Evolutionary conservation across 2,329 filamentous ascomycete genomes (phyloP).

Genomic region (Geoglossum cookeanum): DNA sequence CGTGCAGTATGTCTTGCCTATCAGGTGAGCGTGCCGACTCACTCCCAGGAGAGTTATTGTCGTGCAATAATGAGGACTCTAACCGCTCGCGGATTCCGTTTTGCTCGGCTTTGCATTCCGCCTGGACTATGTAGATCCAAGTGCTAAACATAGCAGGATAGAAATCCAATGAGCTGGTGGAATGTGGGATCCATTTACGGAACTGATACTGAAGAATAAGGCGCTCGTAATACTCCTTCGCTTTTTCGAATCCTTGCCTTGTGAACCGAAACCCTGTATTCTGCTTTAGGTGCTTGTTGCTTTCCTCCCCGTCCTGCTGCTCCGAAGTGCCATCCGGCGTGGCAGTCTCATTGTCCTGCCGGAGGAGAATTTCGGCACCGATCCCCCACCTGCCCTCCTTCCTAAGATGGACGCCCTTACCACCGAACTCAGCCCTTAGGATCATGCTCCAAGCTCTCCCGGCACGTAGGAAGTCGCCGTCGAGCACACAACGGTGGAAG

Average conservation of each 20-base stretch:
- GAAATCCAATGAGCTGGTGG: slow-evolving; percentile 52
- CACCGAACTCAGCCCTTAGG: slow-evolving; percentile 38
- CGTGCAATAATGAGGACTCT: neutral
- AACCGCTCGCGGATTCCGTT: slow-evolving; percentile 19
- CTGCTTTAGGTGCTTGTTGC: neutral
- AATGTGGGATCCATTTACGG: slow-evolving; percentile 37
- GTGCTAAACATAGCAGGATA: slow-evolving; percentile 64
- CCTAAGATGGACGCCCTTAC: slow-evolving; percentile 46
- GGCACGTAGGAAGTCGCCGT: slow-evolving; percentile 52
- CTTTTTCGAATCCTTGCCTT: slow-evolving; percentile 29
- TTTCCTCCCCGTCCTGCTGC: slow-evolving; percentile 1
- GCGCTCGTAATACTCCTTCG: slow-evolving; percentile 53
- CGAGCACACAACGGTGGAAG: slow-evolving; percentile 51
- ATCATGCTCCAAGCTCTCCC: slow-evolving; percentile 58
- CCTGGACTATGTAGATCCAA: slow-evolving; percentile 58
- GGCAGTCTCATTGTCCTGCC: slow-evolving; percentile 21
- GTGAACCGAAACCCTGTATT: slow-evolving; percentile 19
- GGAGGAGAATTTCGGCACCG: slow-evolving; percentile 67
- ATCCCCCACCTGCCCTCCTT: slow-evolving; percentile 58
- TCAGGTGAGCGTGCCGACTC: slow-evolving; percentile 1
- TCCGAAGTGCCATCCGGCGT: slow-evolving; percentile 4
- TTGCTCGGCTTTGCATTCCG: slow-evolving; percentile 29
- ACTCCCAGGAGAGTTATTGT: neutral
- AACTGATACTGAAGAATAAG: slow-evolving; percentile 62
- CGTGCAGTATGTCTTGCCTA: neutral